phyloP scores from a whole-genome alignment of 208 protist genomes.

The Leishmania arabica region DNA sequence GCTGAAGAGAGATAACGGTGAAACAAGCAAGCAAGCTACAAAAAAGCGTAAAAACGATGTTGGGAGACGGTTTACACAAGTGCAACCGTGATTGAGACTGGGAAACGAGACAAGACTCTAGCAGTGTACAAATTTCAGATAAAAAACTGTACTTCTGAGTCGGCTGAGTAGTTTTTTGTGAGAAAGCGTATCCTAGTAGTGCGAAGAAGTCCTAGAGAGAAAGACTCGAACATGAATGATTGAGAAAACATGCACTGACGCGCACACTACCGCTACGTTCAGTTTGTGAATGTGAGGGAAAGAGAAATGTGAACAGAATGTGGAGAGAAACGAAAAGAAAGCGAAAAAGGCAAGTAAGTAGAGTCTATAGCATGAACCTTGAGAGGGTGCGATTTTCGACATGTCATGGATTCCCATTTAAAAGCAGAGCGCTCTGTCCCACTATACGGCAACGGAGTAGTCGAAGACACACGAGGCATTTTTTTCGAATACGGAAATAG shows the following conservation, averaged over 20 bases:
- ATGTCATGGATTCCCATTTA: neutral
- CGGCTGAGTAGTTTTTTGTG: neutral
- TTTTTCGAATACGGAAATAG: neutral
- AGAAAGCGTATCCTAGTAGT: neutral
- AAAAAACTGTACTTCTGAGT: neutral
- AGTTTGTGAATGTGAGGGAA: neutral
- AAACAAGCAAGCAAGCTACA: neutral
- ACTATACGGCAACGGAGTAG: neutral
- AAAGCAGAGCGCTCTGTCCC: neutral
- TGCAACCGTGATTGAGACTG: neutral
- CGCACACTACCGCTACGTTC: neutral
- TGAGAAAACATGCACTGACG: neutral
- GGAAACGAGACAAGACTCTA: neutral
- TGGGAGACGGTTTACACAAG: neutral
- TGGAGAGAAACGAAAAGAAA: neutral
- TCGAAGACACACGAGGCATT: neutral
- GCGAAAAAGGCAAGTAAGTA: neutral
- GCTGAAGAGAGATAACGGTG: neutral
- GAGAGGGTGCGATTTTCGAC: neutral
- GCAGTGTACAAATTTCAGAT: neutral
- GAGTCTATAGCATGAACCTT: neutral
- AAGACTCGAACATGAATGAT: neutral
- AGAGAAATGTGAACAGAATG: neutral
- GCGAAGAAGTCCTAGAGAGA: neutral
- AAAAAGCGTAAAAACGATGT: constrained; percentile 4